These are phyloP conservation scores for Aspergillus tanneri DNA, from an alignment of 2,329 filamentous ascomycete species.

Conservation along the genomic window DNA sequence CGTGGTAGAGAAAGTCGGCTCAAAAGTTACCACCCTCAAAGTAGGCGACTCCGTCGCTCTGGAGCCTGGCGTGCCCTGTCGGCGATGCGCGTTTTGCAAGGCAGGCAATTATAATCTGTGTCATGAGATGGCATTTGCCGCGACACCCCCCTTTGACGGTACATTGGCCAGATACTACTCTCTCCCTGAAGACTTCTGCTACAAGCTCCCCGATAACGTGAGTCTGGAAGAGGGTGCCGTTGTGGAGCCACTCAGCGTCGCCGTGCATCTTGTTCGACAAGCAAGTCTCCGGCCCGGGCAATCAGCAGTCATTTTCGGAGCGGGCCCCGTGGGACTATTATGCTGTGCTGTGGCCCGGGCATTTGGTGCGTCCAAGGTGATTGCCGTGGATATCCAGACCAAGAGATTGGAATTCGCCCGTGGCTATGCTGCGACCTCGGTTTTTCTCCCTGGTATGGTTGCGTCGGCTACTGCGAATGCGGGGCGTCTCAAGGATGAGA, in stretches of 20 bases:
- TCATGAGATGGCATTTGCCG: slow-evolving; percentile 80
- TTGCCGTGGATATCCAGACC: slow-evolving; percentile 82
- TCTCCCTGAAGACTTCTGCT: slow-evolving; percentile 84
- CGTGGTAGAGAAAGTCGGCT: too few relatives aligned
- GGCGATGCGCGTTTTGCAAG: slow-evolving; percentile 71
- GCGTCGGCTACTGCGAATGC: slow-evolving; percentile 68
- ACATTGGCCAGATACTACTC: slow-evolving; percentile 83
- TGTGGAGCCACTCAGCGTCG: slow-evolving; percentile 82
- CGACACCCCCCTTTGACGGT: slow-evolving; percentile 84
- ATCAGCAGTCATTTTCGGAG: slow-evolving; percentile 77
- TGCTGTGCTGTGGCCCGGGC: slow-evolving; percentile 80
- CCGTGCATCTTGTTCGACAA: slow-evolving; percentile 77
- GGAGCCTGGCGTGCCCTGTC: slow-evolving; percentile 71
- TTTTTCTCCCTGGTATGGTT: slow-evolving; percentile 61
- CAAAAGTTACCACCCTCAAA: slow-evolving; percentile 41
- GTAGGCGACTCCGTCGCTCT: slow-evolving; percentile 73
- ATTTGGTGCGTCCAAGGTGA: slow-evolving; percentile 75
- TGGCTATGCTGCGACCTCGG: slow-evolving; percentile 56
- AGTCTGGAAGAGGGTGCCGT: slow-evolving; percentile 82
- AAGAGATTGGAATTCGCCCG: slow-evolving; percentile 74
- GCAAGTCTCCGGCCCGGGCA: slow-evolving; percentile 69
- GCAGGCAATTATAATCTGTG: slow-evolving; percentile 86
- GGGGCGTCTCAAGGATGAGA: slow-evolving; percentile 60
- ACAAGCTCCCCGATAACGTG: slow-evolving; percentile 75
- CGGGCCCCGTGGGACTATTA: slow-evolving; percentile 80